Percentiles rank a stretch among this genome's conserved stretches.
phyloP scores from a whole-genome alignment of 2,329 filamentous ascomycete species.

The Emergomyces orientalis region DNA sequence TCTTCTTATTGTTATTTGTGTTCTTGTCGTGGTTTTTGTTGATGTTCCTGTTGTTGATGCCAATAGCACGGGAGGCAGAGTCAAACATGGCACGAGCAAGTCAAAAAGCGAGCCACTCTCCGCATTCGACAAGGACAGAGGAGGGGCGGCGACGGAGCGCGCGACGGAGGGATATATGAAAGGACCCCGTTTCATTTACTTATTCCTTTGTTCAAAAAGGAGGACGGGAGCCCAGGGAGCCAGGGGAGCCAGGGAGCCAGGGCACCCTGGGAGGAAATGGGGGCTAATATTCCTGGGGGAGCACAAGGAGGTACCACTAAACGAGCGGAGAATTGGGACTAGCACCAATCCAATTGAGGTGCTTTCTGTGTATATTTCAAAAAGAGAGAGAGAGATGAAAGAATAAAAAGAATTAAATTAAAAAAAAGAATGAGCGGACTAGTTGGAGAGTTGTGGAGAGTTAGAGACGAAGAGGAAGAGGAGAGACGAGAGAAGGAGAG shows the following conservation, averaged over 20 bases:
- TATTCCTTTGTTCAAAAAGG: not conserved
- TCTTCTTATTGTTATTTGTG: not conserved
- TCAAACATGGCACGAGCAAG: slow-evolving; percentile 9
- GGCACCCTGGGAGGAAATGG: not conserved
- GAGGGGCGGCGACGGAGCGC: slow-evolving; percentile 10
- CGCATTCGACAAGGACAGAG: slow-evolving; percentile 13
- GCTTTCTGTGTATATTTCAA: not conserved
- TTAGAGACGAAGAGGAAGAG: not conserved
- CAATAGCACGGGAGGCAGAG: not conserved
- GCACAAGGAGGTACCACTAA: not conserved
- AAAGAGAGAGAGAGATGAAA: not conserved
- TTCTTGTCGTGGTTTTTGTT: not conserved
- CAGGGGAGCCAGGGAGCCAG: not conserved
- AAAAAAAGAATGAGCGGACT: not conserved
- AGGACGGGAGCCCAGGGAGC: not conserved
- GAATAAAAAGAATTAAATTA: not conserved
- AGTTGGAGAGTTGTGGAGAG: not conserved
- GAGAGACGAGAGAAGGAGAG: not conserved
- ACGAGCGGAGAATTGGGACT: not conserved
- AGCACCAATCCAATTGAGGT: not conserved
- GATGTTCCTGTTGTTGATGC: not conserved
- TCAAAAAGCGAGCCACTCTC: slow-evolving; percentile 8
- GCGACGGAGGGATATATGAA: slow-evolving; percentile 5
- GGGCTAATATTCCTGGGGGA: not conserved
- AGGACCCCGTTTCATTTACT: not conserved